These are phyloP conservation scores for Ascoidea rubescens DNA, from an alignment of 805 yeast species.

Conservation along the genomic window DNA sequence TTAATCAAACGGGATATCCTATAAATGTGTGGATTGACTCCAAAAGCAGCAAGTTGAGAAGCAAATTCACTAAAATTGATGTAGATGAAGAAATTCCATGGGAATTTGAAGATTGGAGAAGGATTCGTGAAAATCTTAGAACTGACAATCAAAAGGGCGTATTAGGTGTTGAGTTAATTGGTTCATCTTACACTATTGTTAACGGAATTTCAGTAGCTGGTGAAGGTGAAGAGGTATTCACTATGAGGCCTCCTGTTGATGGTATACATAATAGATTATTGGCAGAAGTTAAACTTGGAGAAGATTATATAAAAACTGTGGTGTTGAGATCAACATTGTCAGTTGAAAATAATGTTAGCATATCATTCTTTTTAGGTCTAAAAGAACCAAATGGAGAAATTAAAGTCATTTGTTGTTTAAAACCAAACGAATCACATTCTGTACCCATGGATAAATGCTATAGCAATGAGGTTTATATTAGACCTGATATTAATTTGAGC, in stretches of 20 bases:
- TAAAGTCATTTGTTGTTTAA: slow-evolving; percentile 25
- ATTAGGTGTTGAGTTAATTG: slow-evolving; percentile 48
- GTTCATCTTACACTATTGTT: slow-evolving; percentile 39
- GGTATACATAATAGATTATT: slow-evolving; percentile 62
- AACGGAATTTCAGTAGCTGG: slow-evolving; percentile 51
- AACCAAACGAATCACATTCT: slow-evolving; percentile 45
- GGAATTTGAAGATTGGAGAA: slow-evolving; percentile 93
- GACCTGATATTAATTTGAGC: slow-evolving; percentile 42
- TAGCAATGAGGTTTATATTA: slow-evolving; percentile 38
- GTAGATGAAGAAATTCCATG: slow-evolving; percentile 50
- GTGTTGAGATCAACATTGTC: slow-evolving; percentile 65
- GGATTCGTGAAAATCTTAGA: slow-evolving; percentile 65
- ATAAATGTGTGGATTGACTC: slow-evolving; percentile 72
- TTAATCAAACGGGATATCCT: slow-evolving; percentile 76
- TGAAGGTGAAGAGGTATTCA: slow-evolving; percentile 73
- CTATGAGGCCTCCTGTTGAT: slow-evolving; percentile 44
- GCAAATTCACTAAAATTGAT: slow-evolving; percentile 21
- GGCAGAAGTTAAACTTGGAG: slow-evolving; percentile 55
- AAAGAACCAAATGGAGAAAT: slow-evolving; percentile 19
- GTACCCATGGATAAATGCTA: slow-evolving; percentile 65
- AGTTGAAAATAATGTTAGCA: slow-evolving; percentile 53
- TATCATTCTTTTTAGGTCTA: slow-evolving; percentile 32
- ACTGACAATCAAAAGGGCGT: slow-evolving; percentile 47
- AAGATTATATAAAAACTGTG: slow-evolving; percentile 68
- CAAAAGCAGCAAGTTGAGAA: slow-evolving; percentile 17